Conservation (phyloP, 441 rosid species). For the Erodium texanum region DNA sequence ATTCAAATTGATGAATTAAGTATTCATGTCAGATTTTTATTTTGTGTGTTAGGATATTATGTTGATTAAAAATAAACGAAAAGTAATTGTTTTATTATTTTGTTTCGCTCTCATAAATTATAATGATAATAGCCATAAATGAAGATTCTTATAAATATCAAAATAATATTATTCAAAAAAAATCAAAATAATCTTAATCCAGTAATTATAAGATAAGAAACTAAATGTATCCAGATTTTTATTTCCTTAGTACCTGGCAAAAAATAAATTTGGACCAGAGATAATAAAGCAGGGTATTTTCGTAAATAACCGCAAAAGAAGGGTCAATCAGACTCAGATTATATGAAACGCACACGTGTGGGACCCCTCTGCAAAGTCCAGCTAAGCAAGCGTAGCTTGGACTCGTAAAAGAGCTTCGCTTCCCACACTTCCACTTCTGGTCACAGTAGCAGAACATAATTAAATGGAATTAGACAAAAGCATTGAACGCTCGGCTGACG, state of each 20-base stretch:
- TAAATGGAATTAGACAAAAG: neutral
- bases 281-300: too few relatives aligned
- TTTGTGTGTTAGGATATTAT: too few relatives aligned
- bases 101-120: neutral
- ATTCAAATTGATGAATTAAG: too few relatives aligned
- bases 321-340: neutral
- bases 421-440: slow-evolving; percentile 4
- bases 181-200: too few relatives aligned
- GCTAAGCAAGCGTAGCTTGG: slow-evolving; percentile 8
- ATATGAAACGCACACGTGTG: neutral
- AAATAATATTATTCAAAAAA: too few relatives aligned
- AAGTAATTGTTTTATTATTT: too few relatives aligned
- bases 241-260: too few relatives aligned
- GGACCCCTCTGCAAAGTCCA: neutral
- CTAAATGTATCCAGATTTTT: too few relatives aligned
- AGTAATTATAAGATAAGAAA: too few relatives aligned
- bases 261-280: too few relatives aligned
- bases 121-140: neutral
- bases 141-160: neutral
- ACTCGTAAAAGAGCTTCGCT: slow-evolving; percentile 4
- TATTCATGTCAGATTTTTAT: too few relatives aligned
- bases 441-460: neutral
- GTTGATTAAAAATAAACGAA: too few relatives aligned
- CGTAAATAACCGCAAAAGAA: neutral
- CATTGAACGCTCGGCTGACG: neutral